phyloP scores from a whole-genome alignment of 139 green algal genomes.

The Micromonas pusilla region DNA sequence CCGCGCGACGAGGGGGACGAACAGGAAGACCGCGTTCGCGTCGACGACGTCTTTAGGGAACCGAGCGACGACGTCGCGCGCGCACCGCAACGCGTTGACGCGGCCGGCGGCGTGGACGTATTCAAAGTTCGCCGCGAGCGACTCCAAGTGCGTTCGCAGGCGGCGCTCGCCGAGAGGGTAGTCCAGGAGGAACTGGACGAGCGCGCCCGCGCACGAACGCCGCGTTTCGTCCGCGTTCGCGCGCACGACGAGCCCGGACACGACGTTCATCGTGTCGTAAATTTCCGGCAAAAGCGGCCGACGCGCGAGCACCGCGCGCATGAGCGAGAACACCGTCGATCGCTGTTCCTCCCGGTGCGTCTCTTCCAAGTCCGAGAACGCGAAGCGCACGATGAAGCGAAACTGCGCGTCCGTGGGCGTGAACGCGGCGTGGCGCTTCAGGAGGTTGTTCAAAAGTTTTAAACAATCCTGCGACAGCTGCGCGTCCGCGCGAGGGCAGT shows the following conservation, averaged over 20 bases:
- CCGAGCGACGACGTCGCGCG: slow-evolving; percentile 65
- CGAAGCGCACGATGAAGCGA: slow-evolving; percentile 60
- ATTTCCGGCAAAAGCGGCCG: slow-evolving; percentile 76
- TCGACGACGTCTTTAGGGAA: slow-evolving; percentile 68
- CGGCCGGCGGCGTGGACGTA: slow-evolving; percentile 39
- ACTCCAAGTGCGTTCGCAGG: slow-evolving; percentile 65
- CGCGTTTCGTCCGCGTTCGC: slow-evolving; percentile 48
- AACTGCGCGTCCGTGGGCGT: slow-evolving; percentile 56
- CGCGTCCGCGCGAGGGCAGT: not conserved
- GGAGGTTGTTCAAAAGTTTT: slow-evolving; percentile 62
- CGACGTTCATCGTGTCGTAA: slow-evolving; percentile 80
- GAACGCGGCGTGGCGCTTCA: slow-evolving; percentile 51
- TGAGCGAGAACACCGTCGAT: slow-evolving; percentile 60
- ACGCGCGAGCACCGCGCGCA: slow-evolving; percentile 63
- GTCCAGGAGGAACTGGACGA: slow-evolving; percentile 90
- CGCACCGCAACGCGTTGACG: slow-evolving; percentile 60
- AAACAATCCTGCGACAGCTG: slow-evolving; percentile 47
- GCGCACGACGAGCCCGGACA: slow-evolving; percentile 51
- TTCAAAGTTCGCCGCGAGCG: slow-evolving; percentile 62
- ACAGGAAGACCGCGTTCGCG: slow-evolving; percentile 53
- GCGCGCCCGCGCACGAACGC: slow-evolving; percentile 44
- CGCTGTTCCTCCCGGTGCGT: slow-evolving; percentile 24
- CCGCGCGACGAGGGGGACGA: slow-evolving; percentile 72
- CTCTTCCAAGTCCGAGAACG: slow-evolving; percentile 68
- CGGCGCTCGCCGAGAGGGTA: slow-evolving; percentile 71